A percentile compares a stretch with the other conserved stretches of the same genome.
Conservation (phyloP, 192 early-diverging fungal genomes). For the Coemansia biformis region DNA sequence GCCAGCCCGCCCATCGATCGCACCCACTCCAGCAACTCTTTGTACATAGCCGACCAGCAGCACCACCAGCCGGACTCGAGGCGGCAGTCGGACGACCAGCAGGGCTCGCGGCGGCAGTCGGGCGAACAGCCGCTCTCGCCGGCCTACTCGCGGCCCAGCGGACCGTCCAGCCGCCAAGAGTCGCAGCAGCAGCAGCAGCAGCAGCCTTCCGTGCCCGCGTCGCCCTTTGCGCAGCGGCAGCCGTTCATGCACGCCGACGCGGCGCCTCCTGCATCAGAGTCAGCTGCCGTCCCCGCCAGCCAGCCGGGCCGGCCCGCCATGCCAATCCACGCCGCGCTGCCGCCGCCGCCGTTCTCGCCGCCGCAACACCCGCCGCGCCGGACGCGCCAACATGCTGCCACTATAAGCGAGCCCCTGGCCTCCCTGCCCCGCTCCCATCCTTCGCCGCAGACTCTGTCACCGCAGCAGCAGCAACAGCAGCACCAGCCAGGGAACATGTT, state of each 20-base stretch:
- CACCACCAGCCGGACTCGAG: conserved; percentile 2
- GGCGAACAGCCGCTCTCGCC: conserved; percentile 2
- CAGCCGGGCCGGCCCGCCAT: neutral
- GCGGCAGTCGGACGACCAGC: conserved; percentile 1
- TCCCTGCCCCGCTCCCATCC: conserved; percentile 15
- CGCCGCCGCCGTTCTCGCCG: conserved; percentile 5
- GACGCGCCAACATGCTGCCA: conserved; percentile 43
- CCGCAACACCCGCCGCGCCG: conserved; percentile 16
- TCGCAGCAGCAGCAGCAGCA: conserved; percentile 2
- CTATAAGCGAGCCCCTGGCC: conserved; percentile 43
- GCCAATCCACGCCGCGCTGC: no score
- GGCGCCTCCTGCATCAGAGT: neutral
- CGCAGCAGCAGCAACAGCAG: conserved; percentile 27
- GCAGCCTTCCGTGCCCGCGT: conserved; percentile 5
- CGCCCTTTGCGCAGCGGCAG: conserved; percentile 14
- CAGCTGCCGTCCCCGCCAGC: neutral
- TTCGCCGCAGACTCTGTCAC: conserved; percentile 5
- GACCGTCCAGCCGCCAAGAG: neutral
- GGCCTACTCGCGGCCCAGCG: conserved; percentile 2
- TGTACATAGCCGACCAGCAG: conserved; percentile 10
- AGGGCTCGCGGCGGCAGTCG: neutral
- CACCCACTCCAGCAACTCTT: conserved; percentile 12
- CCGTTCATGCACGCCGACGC: neutral
- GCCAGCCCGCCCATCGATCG: conserved; percentile 9
- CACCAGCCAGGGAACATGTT: no score